phyloP scores from a whole-genome alignment of 805 yeast genomes.

The Saccharomycopsis fermentans region DNA sequence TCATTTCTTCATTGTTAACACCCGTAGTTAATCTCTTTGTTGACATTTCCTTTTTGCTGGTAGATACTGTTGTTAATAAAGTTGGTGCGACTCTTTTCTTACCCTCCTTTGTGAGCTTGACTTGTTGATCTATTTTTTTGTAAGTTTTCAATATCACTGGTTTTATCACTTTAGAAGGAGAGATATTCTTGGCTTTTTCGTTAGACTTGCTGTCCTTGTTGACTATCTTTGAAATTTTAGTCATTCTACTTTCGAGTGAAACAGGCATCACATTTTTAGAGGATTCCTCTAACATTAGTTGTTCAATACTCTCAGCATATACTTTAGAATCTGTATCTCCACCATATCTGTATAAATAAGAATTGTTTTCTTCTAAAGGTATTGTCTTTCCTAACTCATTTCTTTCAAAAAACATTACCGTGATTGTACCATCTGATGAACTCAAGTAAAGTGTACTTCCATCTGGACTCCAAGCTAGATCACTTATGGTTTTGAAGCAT shows the following conservation, averaged over 20 bases:
- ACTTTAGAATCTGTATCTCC: conserved; percentile 76
- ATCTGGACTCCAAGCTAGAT: conserved; percentile 78
- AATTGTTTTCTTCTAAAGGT: conserved; percentile 56
- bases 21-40: conserved; percentile 11
- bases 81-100: conserved; percentile 68
- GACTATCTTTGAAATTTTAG: conserved; percentile 28
- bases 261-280: conserved; percentile 24
- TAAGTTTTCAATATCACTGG: conserved; percentile 11
- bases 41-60: conserved; percentile 8
- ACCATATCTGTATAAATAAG: conserved; percentile 74
- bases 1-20: conserved; percentile 21
- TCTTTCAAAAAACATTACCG: conserved; percentile 52
- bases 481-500: conserved; percentile 71
- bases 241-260: conserved; percentile 29
- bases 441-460: conserved; percentile 67
- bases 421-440: conserved; percentile 77
- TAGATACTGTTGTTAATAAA: conserved; percentile 40
- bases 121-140: conserved; percentile 31
- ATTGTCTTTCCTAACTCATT: conserved; percentile 54
- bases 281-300: conserved; percentile 60
- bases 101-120: conserved; percentile 64
- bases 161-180: conserved; percentile 4
- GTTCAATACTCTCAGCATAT: conserved; percentile 81
- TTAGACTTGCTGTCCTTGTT: not conserved
- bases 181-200: not conserved